phyloP scores from a whole-genome alignment of 345 rosid species.

The Garcia nutans region DNA sequence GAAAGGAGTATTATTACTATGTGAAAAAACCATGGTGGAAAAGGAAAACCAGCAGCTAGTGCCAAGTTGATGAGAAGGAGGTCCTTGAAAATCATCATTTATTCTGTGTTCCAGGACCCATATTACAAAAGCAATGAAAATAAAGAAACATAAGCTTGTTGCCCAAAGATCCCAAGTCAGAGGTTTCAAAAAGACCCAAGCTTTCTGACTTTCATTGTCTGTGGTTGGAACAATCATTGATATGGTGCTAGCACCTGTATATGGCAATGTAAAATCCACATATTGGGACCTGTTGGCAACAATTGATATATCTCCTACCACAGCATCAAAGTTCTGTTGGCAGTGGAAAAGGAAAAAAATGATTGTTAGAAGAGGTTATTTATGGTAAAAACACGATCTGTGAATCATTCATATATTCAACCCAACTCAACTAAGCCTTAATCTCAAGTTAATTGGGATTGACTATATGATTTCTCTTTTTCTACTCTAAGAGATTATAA shows the following conservation, averaged over 20 bases:
- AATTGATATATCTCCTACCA: constrained; percentile 14
- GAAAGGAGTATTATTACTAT: background rate
- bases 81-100: constrained; percentile 71
- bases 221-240: constrained; percentile 71
- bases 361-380: too few species aligned
- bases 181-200: constrained; percentile 67
- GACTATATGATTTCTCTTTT: too few species aligned
- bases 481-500: too few species aligned
- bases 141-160: constrained; percentile 49
- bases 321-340: constrained; percentile 12
- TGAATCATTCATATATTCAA: too few species aligned
- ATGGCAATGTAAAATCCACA: too few species aligned
- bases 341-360: too few species aligned
- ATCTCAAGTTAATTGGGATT: too few species aligned
- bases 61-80: constrained; percentile 56
- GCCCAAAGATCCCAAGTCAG: constrained; percentile 63
- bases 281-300: too few species aligned
- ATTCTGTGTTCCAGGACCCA: constrained; percentile 75
- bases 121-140: constrained; percentile 49
- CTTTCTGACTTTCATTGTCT: constrained; percentile 32
- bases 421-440: too few species aligned
- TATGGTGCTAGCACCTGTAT: too few species aligned
- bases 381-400: too few species aligned
- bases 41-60: constrained; percentile 73
- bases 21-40: constrained; percentile 31